Evolutionary conservation across 176 grass and related monocot species (phyloP).

Genomic region (Alopecurus myosuroides): DNA sequence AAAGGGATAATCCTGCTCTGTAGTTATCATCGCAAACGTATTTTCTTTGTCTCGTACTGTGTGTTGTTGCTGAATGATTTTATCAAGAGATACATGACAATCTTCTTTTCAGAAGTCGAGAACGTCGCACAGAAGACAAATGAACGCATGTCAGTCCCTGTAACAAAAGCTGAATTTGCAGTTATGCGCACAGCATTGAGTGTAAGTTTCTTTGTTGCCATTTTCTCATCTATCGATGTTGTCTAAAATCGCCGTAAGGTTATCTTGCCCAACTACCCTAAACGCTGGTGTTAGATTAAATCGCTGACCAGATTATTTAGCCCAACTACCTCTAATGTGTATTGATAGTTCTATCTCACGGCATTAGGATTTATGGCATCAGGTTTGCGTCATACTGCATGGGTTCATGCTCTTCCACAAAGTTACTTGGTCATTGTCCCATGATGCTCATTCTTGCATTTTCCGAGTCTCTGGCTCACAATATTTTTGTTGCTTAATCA

Average conservation of each 20-base stretch:
- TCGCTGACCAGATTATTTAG: background rate
- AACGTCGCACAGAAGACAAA: conserved; percentile 59
- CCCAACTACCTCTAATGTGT: background rate
- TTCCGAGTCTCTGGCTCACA: background rate
- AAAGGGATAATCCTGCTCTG: background rate
- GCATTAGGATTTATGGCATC: background rate
- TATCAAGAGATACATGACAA: background rate
- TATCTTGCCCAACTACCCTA: background rate
- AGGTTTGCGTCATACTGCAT: background rate
- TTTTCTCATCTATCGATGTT: background rate
- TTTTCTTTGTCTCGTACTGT: background rate
- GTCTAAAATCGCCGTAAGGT: background rate
- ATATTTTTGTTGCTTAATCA: background rate
- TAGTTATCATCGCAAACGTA: background rate
- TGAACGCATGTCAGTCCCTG: conserved; percentile 64
- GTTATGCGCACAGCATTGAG: conserved; percentile 74
- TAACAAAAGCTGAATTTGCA: conserved; percentile 92
- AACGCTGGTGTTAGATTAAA: background rate
- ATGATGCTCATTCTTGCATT: background rate
- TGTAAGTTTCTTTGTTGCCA: conserved; percentile 52
- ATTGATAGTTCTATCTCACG: background rate
- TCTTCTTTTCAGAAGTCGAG: conserved; percentile 58
- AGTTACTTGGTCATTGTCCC: background rate
- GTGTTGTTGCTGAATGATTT: background rate
- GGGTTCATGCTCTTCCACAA: background rate